These are phyloP conservation scores for Hericium rajendrae DNA, from an alignment of 768 basidiomycete species.

Conservation along the genomic window DNA sequence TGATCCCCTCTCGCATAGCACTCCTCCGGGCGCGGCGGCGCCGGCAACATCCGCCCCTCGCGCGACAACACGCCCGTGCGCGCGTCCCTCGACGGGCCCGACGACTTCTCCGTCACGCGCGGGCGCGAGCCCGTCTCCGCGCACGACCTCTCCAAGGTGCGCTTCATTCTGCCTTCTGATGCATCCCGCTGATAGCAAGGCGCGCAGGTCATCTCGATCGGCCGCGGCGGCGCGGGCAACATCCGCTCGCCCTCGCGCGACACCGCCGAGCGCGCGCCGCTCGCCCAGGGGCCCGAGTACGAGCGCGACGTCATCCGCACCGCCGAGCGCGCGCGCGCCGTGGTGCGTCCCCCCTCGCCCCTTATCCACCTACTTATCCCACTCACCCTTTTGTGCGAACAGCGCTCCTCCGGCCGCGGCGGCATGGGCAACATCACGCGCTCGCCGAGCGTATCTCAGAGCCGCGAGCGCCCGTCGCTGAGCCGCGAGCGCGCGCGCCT, in stretches of 20 bases:
- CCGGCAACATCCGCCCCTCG: slow-evolving; percentile 52
- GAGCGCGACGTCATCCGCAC: slow-evolving; percentile 20
- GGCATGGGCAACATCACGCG: slow-evolving; percentile 49
- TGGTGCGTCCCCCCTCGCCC: slow-evolving; percentile 3
- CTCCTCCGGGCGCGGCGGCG: slow-evolving; percentile 60
- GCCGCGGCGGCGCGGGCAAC: slow-evolving; percentile 81
- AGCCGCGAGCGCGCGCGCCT: no score
- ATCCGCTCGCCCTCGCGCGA: slow-evolving; percentile 71
- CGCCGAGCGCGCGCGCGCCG: slow-evolving; percentile 14
- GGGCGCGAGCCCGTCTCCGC: slow-evolving; percentile 44
- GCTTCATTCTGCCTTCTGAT: slow-evolving; percentile 4
- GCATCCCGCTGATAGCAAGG: no score
- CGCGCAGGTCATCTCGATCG: slow-evolving; percentile 41
- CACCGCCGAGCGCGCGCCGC: slow-evolving; percentile 16
- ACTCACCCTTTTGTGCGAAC: background rate
- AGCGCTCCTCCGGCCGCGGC: slow-evolving; percentile 58
- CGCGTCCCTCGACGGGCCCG: slow-evolving; percentile 33
- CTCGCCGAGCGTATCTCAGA: slow-evolving; percentile 14
- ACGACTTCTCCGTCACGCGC: slow-evolving; percentile 47
- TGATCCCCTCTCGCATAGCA: slow-evolving; percentile 20
- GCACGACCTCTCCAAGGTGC: slow-evolving; percentile 28
- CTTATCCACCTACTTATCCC: slow-evolving; percentile 18
- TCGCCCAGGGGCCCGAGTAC: slow-evolving; percentile 7
- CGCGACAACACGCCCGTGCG: slow-evolving; percentile 27
- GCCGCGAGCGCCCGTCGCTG: slow-evolving; percentile 27